Percentiles rank a stretch among this genome's conserved stretches.
phyloP scores from a whole-genome alignment of 2,329 filamentous ascomycete genomes.

The Helminthosporium solani region DNA sequence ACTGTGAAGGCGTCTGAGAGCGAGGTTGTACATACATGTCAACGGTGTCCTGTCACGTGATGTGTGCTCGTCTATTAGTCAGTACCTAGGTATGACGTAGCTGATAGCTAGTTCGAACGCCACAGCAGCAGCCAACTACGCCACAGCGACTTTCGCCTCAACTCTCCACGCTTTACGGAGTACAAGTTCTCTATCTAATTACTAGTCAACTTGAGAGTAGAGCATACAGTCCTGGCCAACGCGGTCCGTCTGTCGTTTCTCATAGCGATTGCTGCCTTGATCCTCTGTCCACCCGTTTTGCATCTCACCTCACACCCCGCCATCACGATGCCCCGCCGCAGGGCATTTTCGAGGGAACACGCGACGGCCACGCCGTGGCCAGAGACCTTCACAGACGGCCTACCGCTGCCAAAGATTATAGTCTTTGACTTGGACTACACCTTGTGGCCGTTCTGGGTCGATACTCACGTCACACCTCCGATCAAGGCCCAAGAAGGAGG shows the following conservation, averaged over 20 bases:
- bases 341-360: conserved; percentile 22
- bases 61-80: too few relatives aligned
- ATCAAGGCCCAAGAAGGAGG: conserved; percentile 55
- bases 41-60: too few relatives aligned
- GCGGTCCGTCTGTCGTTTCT: background rate
- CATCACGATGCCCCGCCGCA: conserved; percentile 33
- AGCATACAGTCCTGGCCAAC: background rate
- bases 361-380: conserved; percentile 45
- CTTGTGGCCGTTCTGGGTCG: conserved; percentile 98
- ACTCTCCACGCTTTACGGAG: too few relatives aligned
- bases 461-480: conserved; percentile 82
- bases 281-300: background rate
- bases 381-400: conserved; percentile 62
- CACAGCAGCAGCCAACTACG: conserved; percentile 2
- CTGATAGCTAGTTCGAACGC: background rate
- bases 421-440: conserved; percentile 98
- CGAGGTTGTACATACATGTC: too few relatives aligned
- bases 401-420: conserved; percentile 77
- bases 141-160: too few relatives aligned
- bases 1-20: too few relatives aligned
- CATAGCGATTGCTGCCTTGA: background rate
- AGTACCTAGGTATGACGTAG: background rate
- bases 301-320: background rate
- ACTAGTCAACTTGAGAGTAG: too few relatives aligned
- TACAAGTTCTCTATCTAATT: too few relatives aligned